Evolutionary conservation across 108 stramenopile genomes (phyloP).

Genomic region (Mayamaea pseudoterrestris): DNA sequence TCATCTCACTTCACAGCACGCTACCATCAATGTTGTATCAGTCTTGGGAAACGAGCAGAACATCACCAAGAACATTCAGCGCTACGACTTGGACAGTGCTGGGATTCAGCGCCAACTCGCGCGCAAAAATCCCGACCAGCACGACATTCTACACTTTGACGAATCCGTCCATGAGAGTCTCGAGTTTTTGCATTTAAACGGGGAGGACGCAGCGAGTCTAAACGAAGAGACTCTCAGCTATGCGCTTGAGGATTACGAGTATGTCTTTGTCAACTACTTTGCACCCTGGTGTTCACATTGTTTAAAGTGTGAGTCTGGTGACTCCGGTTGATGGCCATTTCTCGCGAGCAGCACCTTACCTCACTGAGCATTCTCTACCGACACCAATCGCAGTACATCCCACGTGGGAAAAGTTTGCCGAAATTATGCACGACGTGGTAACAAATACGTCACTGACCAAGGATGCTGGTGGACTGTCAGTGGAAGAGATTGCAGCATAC

Average conservation of each 20-base stretch:
- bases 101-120: constrained; percentile 38
- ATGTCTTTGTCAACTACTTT: constrained; percentile 32
- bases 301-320: too few relatives aligned
- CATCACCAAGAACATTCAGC: constrained; percentile 58
- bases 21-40: constrained; percentile 64
- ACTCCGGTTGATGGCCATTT: neutral
- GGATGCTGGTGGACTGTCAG: neutral
- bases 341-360: neutral
- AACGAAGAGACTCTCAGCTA: constrained; percentile 25
- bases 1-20: too few relatives aligned
- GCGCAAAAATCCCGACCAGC: constrained; percentile 60
- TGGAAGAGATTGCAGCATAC: neutral
- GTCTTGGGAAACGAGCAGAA: constrained; percentile 85
- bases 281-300: constrained; percentile 77
- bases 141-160: constrained; percentile 53
- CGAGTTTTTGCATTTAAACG: constrained; percentile 75
- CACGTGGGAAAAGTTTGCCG: constrained; percentile 56
- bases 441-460: neutral
- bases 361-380: constrained; percentile 1
- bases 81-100: neutral
- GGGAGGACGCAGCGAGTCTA: constrained; percentile 59
- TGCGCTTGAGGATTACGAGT: constrained; percentile 21
- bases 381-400: constrained; percentile 55
- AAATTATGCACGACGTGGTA: constrained; percentile 12
- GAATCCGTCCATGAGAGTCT: constrained; percentile 52